Conservation (phyloP, 345 rosid genomes). For the Eucalyptus marginata region DNA sequence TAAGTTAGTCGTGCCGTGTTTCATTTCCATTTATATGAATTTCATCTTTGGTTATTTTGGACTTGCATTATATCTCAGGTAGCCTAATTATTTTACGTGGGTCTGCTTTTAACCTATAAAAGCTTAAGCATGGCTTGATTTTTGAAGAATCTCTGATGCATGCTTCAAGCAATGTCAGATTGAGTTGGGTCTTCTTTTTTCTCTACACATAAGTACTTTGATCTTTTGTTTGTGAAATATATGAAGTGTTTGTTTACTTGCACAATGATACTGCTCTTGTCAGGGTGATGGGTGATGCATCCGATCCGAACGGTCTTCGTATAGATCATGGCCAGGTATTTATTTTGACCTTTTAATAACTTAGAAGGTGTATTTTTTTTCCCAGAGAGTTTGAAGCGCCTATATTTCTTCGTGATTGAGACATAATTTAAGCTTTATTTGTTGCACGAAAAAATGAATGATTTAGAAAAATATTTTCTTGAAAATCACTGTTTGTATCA, state of each 20-base stretch:
- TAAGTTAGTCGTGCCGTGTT: not conserved
- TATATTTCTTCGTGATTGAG: not conserved
- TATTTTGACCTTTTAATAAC: not conserved
- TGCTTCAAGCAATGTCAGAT: not conserved
- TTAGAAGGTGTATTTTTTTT: not conserved
- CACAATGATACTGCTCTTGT: not conserved
- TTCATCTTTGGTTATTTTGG: not conserved
- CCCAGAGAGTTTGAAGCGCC: not conserved
- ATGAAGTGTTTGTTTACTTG: not conserved
- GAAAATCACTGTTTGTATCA: too few species aligned
- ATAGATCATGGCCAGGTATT: constrained; percentile 92
- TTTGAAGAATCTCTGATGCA: not conserved
- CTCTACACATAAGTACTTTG: too few species aligned
- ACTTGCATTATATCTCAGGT: not conserved
- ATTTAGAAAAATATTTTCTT: not conserved
- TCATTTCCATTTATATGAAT: not conserved
- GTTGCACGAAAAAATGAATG: too few species aligned
- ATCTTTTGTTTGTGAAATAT: not conserved
- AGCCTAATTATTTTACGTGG: not conserved
- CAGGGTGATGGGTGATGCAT: constrained; percentile 84
- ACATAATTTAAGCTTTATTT: too few species aligned
- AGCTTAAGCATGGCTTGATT: not conserved
- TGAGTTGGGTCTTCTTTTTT: not conserved
- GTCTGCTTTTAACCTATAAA: not conserved
- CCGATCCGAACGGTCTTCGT: constrained; percentile 78